Evolutionary conservation across 2,329 filamentous ascomycete species (phyloP), one percentile per base, ranked within the genome.

Genomic region (Colletotrichum simmondsii): DNA sequence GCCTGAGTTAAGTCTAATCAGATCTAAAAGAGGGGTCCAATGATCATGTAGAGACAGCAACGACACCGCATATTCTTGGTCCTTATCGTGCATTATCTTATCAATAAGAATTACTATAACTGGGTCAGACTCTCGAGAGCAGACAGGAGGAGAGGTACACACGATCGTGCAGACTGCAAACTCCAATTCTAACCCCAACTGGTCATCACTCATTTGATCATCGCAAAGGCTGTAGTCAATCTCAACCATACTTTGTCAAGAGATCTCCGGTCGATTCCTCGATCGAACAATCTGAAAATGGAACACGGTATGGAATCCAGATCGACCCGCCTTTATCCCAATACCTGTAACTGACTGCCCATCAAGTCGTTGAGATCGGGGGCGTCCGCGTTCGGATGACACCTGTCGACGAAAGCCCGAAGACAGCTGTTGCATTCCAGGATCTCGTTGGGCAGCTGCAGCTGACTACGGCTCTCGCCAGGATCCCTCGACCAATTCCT

Each of bases 291-390:
- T 49, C 42, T n/a, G 8, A 22, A 49, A 2, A 22, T 22, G 42
- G 42, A 49, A 49, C 19, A 49, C 8, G 19, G 42, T 49, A 49
- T n/a, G 42, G 42, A 49, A 49, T 8, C 3, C 19, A 49, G 7
- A 49, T 49, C 42, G 19, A 54, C 11, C 11, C n/a, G 22, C 11
- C 11, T 54, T 54, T 2, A 54, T 14, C n/a, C 10, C 52, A 10
- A 26, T 26, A 26, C 12, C 10, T 54, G 22, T 26, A 54, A 54
- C 52, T 54, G 16, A 54, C 11, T n/a, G 52, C 12, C 3, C 52
- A 54, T 12, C 11, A 52, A 68, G 66, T 68, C 12, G 35, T 68
- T 14, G 66, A 63, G 14, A 46, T 68, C n/a, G 66, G 66, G 53
- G 66, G 66, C 12, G 49, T 68, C 24, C 58, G 49, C 11, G 49